These are phyloP conservation scores for Paradendryphiella salina DNA, from an alignment of 2,329 filamentous ascomycete species.

Conservation along the genomic window DNA sequence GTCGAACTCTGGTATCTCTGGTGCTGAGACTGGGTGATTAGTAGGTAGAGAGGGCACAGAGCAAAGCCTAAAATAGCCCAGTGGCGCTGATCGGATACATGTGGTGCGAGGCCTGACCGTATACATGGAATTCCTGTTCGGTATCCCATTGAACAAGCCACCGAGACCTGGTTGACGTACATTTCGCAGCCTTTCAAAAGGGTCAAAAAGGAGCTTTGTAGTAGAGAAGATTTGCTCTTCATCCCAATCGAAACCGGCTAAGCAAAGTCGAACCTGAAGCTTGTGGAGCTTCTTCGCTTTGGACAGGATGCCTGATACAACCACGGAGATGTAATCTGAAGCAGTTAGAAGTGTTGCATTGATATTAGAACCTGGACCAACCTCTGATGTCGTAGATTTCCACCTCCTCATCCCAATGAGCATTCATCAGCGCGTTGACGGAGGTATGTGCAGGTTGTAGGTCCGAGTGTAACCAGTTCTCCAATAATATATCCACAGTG, in stretches of 20 bases:
- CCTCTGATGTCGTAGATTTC: conserved; percentile 45
- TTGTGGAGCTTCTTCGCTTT: conserved; percentile 35
- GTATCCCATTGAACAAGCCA: conserved; percentile 30
- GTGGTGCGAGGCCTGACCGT: conserved; percentile 6
- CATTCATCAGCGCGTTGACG: not conserved
- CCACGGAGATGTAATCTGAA: conserved; percentile 38
- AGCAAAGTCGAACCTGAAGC: conserved; percentile 35
- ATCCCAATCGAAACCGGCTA: conserved; percentile 33
- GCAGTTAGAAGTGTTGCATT: not conserved
- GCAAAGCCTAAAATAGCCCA: conserved; percentile 20
- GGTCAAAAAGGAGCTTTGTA: conserved; percentile 31
- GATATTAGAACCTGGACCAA: not conserved
- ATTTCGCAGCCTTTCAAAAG: conserved; percentile 39
- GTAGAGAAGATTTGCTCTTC: conserved; percentile 28
- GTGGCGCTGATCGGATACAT: not conserved
- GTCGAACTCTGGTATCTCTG: conserved; percentile 25
- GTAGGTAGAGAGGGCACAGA: conserved; percentile 33
- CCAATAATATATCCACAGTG: conserved; percentile 37
- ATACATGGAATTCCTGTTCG: conserved; percentile 23
- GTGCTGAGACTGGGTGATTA: conserved; percentile 14
- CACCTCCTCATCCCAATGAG: conserved; percentile 41
- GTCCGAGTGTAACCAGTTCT: conserved; percentile 19
- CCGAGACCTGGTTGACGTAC: conserved; percentile 33
- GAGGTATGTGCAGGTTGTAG: not conserved
- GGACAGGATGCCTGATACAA: conserved; percentile 37